A percentile compares a stretch with the other conserved stretches of the same genome.
phyloP scores from a whole-genome alignment of 257 asterid genomes.

The Verbena officinalis region DNA sequence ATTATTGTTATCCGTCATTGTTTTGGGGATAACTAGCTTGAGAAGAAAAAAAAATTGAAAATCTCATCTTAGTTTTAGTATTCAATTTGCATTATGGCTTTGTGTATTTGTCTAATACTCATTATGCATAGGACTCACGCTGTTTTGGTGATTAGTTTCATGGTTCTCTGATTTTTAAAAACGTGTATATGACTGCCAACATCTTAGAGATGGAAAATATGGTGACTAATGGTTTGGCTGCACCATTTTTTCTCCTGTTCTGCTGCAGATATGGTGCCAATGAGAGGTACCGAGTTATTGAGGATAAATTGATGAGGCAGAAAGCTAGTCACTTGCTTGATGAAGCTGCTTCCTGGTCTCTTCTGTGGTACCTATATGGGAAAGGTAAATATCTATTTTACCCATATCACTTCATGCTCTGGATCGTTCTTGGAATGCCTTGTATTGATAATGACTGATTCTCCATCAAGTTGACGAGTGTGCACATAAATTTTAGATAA shows the following conservation, averaged over 20 bases:
- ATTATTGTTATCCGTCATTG: neutral
- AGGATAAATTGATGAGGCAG: conserved; percentile 93
- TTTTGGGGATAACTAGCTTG: conserved; percentile 1
- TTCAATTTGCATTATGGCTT: conserved; percentile 10
- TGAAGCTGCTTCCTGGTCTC: conserved; percentile 99
- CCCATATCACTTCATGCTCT: neutral
- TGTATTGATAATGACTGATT: neutral
- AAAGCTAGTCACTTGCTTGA: conserved; percentile 83
- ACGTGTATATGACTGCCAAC: neutral
- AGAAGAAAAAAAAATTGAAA: too few species aligned
- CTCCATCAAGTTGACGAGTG: neutral
- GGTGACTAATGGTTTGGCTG: conserved; percentile 16
- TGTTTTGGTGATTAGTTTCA: conserved; percentile 2
- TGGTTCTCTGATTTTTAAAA: neutral
- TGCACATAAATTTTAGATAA: neutral
- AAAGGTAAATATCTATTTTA: conserved; percentile 57
- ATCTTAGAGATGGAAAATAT: neutral
- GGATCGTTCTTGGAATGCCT: conserved; percentile 10
- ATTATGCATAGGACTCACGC: neutral
- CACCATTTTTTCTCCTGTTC: conserved; percentile 8
- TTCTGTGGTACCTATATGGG: conserved; percentile 91
- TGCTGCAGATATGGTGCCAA: conserved; percentile 77
- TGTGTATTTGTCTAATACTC: neutral
- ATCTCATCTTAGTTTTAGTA: neutral
- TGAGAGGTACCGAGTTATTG: conserved; percentile 77